Evolutionary conservation across 768 basidiomycete genomes (phyloP).

Genomic region (Sistotremastrum suecicum): DNA sequence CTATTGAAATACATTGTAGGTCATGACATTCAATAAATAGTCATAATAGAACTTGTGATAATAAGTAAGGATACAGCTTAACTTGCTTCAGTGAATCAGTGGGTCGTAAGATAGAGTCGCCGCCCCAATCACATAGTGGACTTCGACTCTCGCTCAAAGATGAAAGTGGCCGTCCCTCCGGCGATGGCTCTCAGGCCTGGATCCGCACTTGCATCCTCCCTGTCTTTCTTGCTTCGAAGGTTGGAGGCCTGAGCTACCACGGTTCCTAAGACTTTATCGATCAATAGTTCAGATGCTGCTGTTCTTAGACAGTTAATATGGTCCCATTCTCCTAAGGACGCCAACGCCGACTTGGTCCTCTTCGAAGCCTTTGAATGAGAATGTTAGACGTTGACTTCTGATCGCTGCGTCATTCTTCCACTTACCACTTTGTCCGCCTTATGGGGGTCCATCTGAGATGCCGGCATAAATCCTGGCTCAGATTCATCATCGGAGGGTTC

Average conservation of each 20-base stretch:
- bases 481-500: conserved; percentile 16
- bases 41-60: no score
- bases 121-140: conserved; percentile 1
- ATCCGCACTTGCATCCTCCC: conserved; percentile 21
- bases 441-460: conserved; percentile 42
- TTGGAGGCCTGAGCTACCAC: conserved; percentile 7
- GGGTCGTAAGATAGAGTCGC: background rate
- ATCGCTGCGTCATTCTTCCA: background rate
- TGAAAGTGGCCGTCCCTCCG: conserved; percentile 60
- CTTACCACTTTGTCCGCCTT: conserved; percentile 35
- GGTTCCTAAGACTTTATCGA: conserved; percentile 3
- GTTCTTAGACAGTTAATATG: conserved; percentile 62
- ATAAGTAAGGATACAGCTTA: no score
- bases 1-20: no score
- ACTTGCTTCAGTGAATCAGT: no score
- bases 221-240: conserved; percentile 5
- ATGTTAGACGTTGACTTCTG: conserved; percentile 3
- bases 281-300: conserved; percentile 12
- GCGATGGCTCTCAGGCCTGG: conserved; percentile 32
- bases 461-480: conserved; percentile 41
- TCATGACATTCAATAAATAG: no score
- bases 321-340: conserved; percentile 67
- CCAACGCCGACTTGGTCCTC: conserved; percentile 55
- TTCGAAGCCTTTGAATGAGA: conserved; percentile 35
- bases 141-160: conserved; percentile 51